phyloP scores from a whole-genome alignment of 2,329 filamentous ascomycete species.

The Knufia fluminis region DNA sequence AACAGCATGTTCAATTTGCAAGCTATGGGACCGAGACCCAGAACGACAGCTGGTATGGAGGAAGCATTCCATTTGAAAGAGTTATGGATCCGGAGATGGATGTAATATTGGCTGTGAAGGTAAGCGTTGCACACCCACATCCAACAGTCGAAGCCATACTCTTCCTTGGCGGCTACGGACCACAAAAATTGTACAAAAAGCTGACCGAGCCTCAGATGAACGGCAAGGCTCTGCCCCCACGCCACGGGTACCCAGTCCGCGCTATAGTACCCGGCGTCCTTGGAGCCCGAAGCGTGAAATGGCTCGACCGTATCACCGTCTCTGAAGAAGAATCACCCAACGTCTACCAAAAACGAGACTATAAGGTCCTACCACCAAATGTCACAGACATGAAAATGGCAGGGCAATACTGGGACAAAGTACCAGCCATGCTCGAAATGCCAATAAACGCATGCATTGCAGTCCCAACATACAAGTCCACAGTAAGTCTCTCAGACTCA shows the following conservation, averaged over 20 bases:
- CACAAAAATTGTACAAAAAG: no score
- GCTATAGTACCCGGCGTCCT: slow-evolving; percentile 45
- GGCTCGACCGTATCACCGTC: slow-evolving; percentile 46
- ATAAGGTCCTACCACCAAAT: slow-evolving; percentile 49
- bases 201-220: no score
- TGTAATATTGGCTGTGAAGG: slow-evolving; percentile 41
- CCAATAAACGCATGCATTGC: slow-evolving; percentile 48
- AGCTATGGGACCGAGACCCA: slow-evolving; percentile 45
- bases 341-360: slow-evolving; percentile 50
- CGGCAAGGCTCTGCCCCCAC: slow-evolving; percentile 35
- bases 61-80: slow-evolving; percentile 42
- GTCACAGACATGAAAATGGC: slow-evolving; percentile 41
- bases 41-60: slow-evolving; percentile 52
- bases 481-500: slow-evolving; percentile 29
- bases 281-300: slow-evolving; percentile 48
- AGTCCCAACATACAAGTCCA: slow-evolving; percentile 38
- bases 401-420: slow-evolving; percentile 43
- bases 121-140: slow-evolving; percentile 20
- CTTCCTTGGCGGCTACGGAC: no score
- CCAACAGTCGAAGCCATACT: not conserved
- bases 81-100: slow-evolving; percentile 37
- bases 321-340: slow-evolving; percentile 43
- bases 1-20: slow-evolving; percentile 46
- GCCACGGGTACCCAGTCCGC: slow-evolving; percentile 46
- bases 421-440: slow-evolving; percentile 46